Percentiles rank a stretch among this genome's conserved stretches.
Conservation (phyloP, 306 rosid species). For the Abrus precatorius region DNA sequence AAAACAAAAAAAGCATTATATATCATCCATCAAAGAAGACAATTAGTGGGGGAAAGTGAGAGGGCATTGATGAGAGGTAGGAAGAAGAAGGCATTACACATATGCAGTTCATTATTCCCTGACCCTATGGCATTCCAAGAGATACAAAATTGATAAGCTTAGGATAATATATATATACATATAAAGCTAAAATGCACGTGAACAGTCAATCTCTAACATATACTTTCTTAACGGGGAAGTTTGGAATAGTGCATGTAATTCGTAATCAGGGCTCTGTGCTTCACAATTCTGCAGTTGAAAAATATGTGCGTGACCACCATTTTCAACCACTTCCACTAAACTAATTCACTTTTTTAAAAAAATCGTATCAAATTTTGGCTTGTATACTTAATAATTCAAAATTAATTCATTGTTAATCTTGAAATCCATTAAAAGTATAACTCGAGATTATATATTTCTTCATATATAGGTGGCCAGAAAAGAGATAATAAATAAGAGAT, state of each 20-base stretch:
- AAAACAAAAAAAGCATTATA: neutral
- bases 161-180: no score
- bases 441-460: neutral
- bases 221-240: constrained; percentile 54
- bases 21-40: neutral
- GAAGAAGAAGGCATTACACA: neutral
- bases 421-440: neutral
- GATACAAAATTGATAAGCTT: constrained; percentile 36
- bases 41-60: neutral
- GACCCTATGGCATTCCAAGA: constrained; percentile 27
- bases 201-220: constrained; percentile 23
- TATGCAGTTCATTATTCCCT: constrained; percentile 31
- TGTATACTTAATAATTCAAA: constrained; percentile 8
- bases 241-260: constrained; percentile 53
- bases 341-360: constrained; percentile 25
- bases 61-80: neutral
- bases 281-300: constrained; percentile 39
- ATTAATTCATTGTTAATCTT: neutral
- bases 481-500: no score
- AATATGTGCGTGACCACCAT: constrained; percentile 49
- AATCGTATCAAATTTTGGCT: neutral
- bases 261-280: constrained; percentile 14
- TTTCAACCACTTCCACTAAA: constrained; percentile 40
- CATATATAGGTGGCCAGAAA: no score
- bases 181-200: constrained; percentile 55